These are phyloP conservation scores for Nicotiana sylvestris DNA, from an alignment of 257 asterid species.

Conservation along the genomic window DNA sequence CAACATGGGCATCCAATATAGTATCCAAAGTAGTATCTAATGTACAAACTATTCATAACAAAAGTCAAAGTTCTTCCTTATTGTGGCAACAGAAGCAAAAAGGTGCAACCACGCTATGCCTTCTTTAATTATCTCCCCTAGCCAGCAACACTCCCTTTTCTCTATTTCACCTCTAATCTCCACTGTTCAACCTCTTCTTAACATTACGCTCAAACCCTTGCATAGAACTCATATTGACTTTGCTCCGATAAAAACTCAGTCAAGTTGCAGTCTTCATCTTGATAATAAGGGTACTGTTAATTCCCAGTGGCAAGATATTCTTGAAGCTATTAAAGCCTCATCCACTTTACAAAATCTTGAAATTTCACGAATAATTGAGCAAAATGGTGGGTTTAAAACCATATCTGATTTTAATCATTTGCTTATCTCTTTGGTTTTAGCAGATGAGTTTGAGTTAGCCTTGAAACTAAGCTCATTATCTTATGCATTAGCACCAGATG, in stretches of 20 bases:
- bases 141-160: neutral
- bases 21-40: too few relatives aligned
- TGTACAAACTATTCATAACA: too few relatives aligned
- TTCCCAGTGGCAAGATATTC: constrained; percentile 22
- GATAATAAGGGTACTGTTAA: neutral
- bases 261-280: constrained; percentile 12
- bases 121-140: neutral
- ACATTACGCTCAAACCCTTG: neutral
- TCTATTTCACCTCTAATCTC: neutral
- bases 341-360: constrained; percentile 21
- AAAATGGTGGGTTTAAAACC: constrained; percentile 29
- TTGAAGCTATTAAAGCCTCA: constrained; percentile 13
- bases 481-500: constrained; percentile 32
- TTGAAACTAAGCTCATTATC: constrained; percentile 31
- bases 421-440: constrained; percentile 33
- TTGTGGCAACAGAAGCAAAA: neutral
- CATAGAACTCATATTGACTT: neutral
- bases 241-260: constrained; percentile 9
- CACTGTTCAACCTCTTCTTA: neutral
- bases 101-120: neutral
- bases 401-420: constrained; percentile 33
- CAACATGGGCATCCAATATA: too few relatives aligned
- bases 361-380: constrained; percentile 12
- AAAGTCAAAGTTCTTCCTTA: neutral
- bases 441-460: constrained; percentile 50